Base-by-base conservation (phyloP, 2,329 filamentous ascomycete genomes). In the Ophiostoma pallidulum region DNA sequence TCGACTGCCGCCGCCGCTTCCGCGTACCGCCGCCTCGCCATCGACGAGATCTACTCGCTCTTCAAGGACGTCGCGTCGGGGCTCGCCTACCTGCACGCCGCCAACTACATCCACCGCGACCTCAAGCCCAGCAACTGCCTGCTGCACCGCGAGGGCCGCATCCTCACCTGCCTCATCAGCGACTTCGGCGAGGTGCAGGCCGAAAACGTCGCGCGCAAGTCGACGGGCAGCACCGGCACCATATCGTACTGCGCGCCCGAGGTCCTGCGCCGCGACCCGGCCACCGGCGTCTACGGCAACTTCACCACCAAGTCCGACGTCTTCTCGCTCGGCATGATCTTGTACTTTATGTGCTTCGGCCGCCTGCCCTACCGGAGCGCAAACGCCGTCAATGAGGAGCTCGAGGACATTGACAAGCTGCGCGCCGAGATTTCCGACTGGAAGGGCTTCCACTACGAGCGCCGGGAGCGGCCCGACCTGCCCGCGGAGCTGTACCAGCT, bases 241-340 rank as follows among this genome's bases (percentile, higher is more conserved):
- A 92, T 98, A 39, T 97, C 91, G 0, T 98, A 96, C 64, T 98
- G 92, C 64, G 92, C 92, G 0, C 92, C 92, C 0, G 92, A 98
- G 64, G 94, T 98, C 0, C 70, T 98, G 26, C 80, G 77, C 43
- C 76, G 77, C 55, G 82, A 80, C 48, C 66, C 75, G 0, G 66
- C 75, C 0, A 73, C 71, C 24, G 91, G 91, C 0, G 75, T 75
- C 1, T 91, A 86, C 57, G 89, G 86, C 8, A 95, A 97, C 60
- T 98, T 98, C 59, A 95, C 89, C 0, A 90, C 87, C 22, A 98
- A 97, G 61, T 96, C 90, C 0, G 92, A 98, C 60, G 85, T 98
- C n/a, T 98, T 98, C 64, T 96, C 90, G 1, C 71, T 98, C 0
- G 92, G 92, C 41, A 96, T 98, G 91, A 97, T 97, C 48, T 74